Evolutionary conservation across 345 rosid genomes (phyloP).

Genomic region (Eucalyptus paniculata): DNA sequence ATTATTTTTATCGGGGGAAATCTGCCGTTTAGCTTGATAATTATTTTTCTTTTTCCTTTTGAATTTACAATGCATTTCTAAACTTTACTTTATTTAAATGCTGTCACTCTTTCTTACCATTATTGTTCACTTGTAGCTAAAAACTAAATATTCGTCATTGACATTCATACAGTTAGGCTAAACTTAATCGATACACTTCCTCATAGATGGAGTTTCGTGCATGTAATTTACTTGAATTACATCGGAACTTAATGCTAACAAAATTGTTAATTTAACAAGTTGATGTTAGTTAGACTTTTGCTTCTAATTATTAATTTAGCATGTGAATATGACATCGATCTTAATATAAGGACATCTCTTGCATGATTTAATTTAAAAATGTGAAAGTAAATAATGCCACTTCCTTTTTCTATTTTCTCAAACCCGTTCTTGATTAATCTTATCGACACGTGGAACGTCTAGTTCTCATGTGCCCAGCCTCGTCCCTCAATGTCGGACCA

Average conservation of each 20-base stretch:
- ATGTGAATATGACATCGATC: not conserved
- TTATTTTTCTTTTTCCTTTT: not conserved
- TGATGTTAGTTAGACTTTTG: not conserved
- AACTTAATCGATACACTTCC: not conserved
- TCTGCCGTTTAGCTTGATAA: not conserved
- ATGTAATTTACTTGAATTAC: not conserved
- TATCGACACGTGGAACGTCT: not conserved
- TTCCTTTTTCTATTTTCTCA: not conserved
- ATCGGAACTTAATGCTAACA: not conserved
- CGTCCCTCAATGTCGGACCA: not conserved
- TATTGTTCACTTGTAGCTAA: not conserved
- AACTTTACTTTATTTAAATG: not conserved
- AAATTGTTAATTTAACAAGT: not conserved
- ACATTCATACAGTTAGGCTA: not conserved
- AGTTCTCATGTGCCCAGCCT: not conserved
- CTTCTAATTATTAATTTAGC: not conserved
- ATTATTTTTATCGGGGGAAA: not conserved
- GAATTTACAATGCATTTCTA: not conserved
- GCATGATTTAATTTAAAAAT: not conserved
- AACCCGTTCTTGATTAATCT: not conserved
- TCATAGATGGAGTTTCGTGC: not conserved
- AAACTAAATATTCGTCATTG: not conserved
- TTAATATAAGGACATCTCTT: not conserved
- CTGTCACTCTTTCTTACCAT: not conserved
- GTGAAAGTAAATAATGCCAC: not conserved